Conservation (phyloP, 257 asterid species). For the Penstemon davidsonii region DNA sequence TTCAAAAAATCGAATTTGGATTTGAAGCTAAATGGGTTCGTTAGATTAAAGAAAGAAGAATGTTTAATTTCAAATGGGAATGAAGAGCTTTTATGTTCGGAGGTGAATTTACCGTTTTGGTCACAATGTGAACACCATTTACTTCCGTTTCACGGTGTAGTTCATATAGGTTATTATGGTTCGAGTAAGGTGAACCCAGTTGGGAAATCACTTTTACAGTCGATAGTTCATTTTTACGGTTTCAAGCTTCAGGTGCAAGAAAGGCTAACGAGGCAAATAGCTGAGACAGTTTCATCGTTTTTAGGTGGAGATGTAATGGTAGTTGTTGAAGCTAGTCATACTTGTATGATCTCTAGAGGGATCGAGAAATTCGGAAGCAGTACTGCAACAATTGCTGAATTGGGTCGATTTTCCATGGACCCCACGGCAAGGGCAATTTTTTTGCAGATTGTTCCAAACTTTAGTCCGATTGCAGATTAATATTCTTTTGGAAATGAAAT, state of each 20-base stretch:
- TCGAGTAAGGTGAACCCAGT: constrained; percentile 39
- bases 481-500: constrained; percentile 3
- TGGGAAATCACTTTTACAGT: constrained; percentile 62
- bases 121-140: constrained; percentile 94
- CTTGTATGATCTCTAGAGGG: constrained; percentile 95
- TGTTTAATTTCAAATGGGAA: constrained; percentile 30
- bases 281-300: constrained; percentile 65
- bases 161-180: constrained; percentile 69
- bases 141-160: constrained; percentile 91
- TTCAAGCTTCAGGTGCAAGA: constrained; percentile 98
- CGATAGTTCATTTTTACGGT: constrained; percentile 78
- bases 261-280: constrained; percentile 90
- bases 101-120: constrained; percentile 72
- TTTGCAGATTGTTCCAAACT: constrained; percentile 74
- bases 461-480: constrained; percentile 33
- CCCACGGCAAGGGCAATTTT: constrained; percentile 63
- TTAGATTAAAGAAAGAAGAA: constrained; percentile 21
- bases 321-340: constrained; percentile 87
- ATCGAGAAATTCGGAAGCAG: constrained; percentile 91
- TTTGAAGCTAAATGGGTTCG: constrained; percentile 41
- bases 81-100: constrained; percentile 22
- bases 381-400: constrained; percentile 80
- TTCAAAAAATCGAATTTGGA: constrained; percentile 56
- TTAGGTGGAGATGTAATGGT: constrained; percentile 88
- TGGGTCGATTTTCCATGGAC: constrained; percentile 79